Evolutionary conservation across 2,329 filamentous ascomycete genomes (phyloP), one percentile per base, ranked within the genome.

Genomic region (Aciculosporium take): DNA sequence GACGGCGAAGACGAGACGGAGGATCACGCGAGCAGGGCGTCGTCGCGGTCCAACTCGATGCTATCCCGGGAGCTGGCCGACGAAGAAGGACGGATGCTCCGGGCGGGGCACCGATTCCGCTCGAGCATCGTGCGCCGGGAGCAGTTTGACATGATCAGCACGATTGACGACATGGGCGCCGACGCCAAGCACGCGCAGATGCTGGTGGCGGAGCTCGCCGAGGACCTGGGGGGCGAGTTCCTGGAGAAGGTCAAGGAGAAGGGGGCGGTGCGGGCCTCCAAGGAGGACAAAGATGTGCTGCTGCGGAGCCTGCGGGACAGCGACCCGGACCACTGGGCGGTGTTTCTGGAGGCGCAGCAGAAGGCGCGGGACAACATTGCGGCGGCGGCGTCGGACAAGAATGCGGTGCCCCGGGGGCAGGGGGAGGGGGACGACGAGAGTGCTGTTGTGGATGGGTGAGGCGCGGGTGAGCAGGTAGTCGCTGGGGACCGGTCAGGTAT

Each of bases 321-420:
- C 23, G 83, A 86, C 48, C 76, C 78, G 0, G 73, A 77, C 46
- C 70, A 81, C 56, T 75, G 83, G 71, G 69, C 72, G 38, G 61
- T 62, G 7, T 75, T 87, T 53, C 68, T 72, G 20, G 74, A 81
- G 58, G 65, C 69, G 29, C 76, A 79, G 59, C 63, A 72, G 51
- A 76, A 76, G 58, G 71, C 73, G 5, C 62, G 67, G 43, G 70
- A 67, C 9, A 77, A 77, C 49, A 65, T 71, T 17, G 61, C 51
- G 21, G 53, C 60, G 33, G 49, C 56, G 6, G 41, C 48, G 25
- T 45, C 45, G 40, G 49, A 53, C 39, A 53, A 56, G 47, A 49
- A 47, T 6, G 45, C 45, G 24, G 42, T 30, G 23, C 44, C 41
- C 25, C 42, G 23, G 10, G 52, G 38, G 2, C 57, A 68, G 37